Conservation (phyloP, 2,329 filamentous ascomycete species). For the Xylariaceae sp. region DNA sequence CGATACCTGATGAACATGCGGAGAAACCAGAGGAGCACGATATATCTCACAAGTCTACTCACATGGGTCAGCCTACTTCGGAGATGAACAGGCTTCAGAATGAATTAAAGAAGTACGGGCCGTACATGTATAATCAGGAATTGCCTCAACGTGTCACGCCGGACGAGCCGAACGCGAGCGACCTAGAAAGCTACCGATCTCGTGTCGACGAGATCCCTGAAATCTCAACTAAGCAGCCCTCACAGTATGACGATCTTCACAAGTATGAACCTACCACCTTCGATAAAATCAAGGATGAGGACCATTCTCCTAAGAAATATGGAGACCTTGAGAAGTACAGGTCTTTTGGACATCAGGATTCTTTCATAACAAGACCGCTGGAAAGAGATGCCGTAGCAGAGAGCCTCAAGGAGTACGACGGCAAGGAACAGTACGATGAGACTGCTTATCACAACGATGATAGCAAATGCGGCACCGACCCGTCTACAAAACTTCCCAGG, state of each 20-base stretch:
- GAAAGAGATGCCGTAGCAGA: constrained; percentile 33
- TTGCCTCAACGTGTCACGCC: constrained; percentile 9
- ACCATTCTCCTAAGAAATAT: constrained; percentile 32
- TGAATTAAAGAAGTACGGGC: constrained; percentile 37
- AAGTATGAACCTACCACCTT: constrained; percentile 33
- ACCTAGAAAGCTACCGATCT: constrained; percentile 40
- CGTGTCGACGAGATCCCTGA: not conserved
- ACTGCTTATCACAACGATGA: not conserved
- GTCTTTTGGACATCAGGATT: constrained; percentile 35
- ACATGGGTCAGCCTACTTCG: constrained; percentile 26
- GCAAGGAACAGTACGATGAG: constrained; percentile 23
- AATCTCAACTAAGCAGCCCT: constrained; percentile 11
- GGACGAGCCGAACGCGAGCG: constrained; percentile 32
- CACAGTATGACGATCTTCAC: constrained; percentile 37
- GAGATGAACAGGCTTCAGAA: constrained; percentile 27
- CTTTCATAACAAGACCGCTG: constrained; percentile 29
- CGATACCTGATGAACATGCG: constrained; percentile 23
- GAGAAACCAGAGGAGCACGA: constrained; percentile 28
- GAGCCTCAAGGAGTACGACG: constrained; percentile 37
- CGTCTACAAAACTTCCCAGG: constrained; percentile 15
- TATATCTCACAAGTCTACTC: constrained; percentile 25
- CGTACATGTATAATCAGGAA: constrained; percentile 35
- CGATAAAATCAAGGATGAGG: constrained; percentile 25
- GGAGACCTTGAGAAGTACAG: constrained; percentile 40
- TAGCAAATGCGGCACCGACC: not conserved